Evolutionary conservation across 2,329 filamentous ascomycete species (phyloP), one percentile per base, ranked within the genome.

Genomic region (Bimuria novae-zelandiae): DNA sequence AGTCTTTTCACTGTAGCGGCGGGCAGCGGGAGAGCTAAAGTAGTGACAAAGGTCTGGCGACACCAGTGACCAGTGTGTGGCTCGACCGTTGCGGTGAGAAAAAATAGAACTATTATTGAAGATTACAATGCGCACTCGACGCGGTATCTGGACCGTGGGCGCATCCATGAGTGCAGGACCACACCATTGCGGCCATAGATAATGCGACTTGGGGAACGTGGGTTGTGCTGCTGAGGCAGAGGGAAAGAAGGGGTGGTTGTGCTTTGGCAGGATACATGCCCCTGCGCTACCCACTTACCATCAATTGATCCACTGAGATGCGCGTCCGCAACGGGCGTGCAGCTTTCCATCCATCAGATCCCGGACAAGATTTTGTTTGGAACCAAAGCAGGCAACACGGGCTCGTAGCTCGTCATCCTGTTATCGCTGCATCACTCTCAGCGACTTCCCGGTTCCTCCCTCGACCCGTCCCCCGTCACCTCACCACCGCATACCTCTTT

Each of bases 401-500:
- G 41, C 27, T 32, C 2, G 25, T 8, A 10, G 3, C 10, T 19
- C 27, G 41, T 21, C 19, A 23, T 45, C 42, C 27, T 46, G 43
- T 35, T 46, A 46, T 46, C 43, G 42, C 11, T 21, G 29, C 41
- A 44, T 12, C 16, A 44, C 14, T 17, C 23, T 22, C 37, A 23
- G 22, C 21, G 37, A 16, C 21, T 4, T 23, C 12, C 27, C 42
- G 42, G 19, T 7, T 23, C 29, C 14, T 23, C 22, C 42, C 41
- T 41, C 40, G 32, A 19, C n/a, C 37, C 33, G 5, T 27, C 25
- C 33, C 36, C 27, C 30, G 17, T 32, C 6, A 25, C 14, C 33
- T 6, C 22, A 33, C 33, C 39, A 49, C 40, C 8, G 17, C 32
- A 51, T 46, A 33, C 52, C 54, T 10, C 30, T 55, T 55, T 49